These are phyloP conservation scores for Colletotrichum eremochloae DNA, from an alignment of 2,329 filamentous ascomycete species.

Conservation along the genomic window DNA sequence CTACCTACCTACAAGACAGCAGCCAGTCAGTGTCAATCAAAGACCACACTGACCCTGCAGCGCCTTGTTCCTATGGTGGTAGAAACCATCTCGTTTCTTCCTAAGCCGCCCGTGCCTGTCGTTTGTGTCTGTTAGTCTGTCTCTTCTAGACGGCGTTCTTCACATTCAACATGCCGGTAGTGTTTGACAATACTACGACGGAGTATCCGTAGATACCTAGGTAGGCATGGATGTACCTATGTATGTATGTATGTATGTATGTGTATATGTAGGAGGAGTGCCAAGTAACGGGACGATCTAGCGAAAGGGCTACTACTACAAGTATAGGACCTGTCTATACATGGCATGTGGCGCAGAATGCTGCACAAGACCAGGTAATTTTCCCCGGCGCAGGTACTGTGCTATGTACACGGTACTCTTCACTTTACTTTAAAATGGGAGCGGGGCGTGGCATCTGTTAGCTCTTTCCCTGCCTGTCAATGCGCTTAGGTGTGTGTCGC, in stretches of 20 bases:
- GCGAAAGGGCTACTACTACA: not conserved
- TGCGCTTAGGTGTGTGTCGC: conserved; percentile 25
- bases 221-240: not conserved
- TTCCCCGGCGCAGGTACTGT: conserved; percentile 3
- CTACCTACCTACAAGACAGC: not conserved
- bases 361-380: not conserved
- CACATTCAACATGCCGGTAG: not conserved
- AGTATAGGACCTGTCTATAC: not conserved
- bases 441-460: conserved; percentile 24
- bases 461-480: conserved; percentile 37
- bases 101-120: not conserved
- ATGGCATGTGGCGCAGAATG: not conserved
- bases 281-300: not conserved
- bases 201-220: not conserved
- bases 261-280: not conserved
- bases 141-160: not conserved
- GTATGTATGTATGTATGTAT: too few species aligned
- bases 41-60: conserved; percentile 24
- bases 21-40: conserved; percentile 27
- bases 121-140: not conserved
- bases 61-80: not conserved
- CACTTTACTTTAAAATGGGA: conserved; percentile 3
- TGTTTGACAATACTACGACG: not conserved
- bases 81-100: not conserved
- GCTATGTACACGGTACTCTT: not conserved